Evolutionary conservation across 2,329 filamentous ascomycete species (phyloP).

Genomic region (Neopestalotiopsis sp.): DNA sequence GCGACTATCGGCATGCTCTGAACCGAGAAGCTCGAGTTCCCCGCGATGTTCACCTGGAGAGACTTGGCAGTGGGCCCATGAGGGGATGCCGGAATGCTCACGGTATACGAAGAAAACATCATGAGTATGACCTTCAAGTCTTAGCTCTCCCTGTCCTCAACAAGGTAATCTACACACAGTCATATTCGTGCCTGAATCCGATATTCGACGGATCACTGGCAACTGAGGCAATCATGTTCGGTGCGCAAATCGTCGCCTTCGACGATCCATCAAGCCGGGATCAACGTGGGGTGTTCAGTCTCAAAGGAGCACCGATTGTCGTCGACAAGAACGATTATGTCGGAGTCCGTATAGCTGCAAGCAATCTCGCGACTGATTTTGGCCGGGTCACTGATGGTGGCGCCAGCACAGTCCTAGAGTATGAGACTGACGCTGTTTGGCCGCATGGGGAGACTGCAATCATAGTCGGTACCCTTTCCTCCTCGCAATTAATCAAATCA

Average conservation of each 20-base stretch:
- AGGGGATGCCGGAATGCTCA: neutral
- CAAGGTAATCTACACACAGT: neutral
- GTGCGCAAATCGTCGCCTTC: constrained; percentile 25
- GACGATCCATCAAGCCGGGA: neutral
- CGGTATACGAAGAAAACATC: neutral
- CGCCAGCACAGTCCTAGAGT: constrained; percentile 20
- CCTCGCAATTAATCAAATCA: constrained; percentile 48
- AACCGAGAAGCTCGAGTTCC: neutral
- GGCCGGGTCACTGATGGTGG: constrained; percentile 28
- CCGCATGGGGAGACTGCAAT: constrained; percentile 41
- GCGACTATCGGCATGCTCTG: neutral
- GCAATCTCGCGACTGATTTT: constrained; percentile 30
- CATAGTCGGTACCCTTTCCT: constrained; percentile 57
- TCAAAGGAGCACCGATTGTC: constrained; percentile 11
- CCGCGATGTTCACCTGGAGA: neutral
- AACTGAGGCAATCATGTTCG: neutral
- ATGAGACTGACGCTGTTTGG: constrained; percentile 14
- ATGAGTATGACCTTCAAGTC: neutral
- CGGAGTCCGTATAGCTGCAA: constrained; percentile 27
- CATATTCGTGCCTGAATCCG: neutral
- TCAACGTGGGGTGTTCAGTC: neutral
- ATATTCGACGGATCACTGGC: neutral
- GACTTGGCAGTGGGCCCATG: neutral
- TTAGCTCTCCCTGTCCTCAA: neutral
- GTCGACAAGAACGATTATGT: constrained; percentile 21